Base-by-base conservation (phyloP, 2,329 filamentous ascomycete genomes). In the Penicillium sp. region DNA sequence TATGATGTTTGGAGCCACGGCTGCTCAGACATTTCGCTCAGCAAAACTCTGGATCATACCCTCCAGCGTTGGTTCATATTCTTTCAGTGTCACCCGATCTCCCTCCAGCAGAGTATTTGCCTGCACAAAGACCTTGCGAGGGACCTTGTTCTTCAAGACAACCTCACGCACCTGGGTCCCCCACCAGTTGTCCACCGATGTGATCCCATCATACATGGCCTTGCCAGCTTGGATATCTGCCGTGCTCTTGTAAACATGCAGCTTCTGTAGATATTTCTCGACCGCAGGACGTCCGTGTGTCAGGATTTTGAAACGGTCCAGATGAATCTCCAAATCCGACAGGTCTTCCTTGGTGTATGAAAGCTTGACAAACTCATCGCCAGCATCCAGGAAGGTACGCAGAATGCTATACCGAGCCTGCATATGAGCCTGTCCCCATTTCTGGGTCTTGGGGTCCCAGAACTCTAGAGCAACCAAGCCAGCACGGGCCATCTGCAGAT, bases 401-500 rank as follows among this genome's bases (percentile, higher is more conserved):
- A 96, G 72, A 57, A 96, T 95, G 36, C 84, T 87, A 70, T 89
- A 96, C 8, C 90, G 85, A 15, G 89, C 90, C 68, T 94, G 88
- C 69, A 88, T 94, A 62, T 95, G 89, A 50, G 86, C 79, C 67
- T 95, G 90, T 7, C 90, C 90, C 90, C 90, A 95, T 71, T 94
- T 95, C 51, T 82, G 76, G 55, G 78, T 83, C 71, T 90, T 90
- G 4, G 89, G 89, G 58, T 96, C 89, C 89, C 89, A 97, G 75
- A 93, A 88, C 63, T 97, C 91, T 15, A 97, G 77, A 1, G 90
- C 86, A 4, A 83, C 80, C 30, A 98, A 75, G 45, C 93, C 93
- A n/a, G 89, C 88, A 25, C 90, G 81, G 10, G 93, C 93, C 91
- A 98, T 97, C 53, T 83, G 82, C 7, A 98, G 78, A 64, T 97